These are phyloP conservation scores for Dipodascus albidus DNA, from an alignment of 805 yeast species.

Conservation along the genomic window DNA sequence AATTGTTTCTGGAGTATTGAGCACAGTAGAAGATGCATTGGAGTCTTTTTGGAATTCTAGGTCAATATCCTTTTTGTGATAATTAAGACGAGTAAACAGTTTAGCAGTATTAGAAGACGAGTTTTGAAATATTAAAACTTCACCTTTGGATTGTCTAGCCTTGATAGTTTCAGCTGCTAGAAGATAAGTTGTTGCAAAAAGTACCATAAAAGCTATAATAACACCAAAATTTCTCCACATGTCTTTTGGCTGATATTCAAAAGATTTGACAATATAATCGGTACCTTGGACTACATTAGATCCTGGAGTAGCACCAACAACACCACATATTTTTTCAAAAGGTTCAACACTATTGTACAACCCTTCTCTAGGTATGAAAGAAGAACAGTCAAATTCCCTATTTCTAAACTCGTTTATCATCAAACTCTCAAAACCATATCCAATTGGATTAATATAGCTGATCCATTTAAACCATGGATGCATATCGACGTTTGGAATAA, in stretches of 20 bases:
- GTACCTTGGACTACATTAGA: slow-evolving; percentile 44
- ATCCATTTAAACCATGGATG: slow-evolving; percentile 68
- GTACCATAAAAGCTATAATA: slow-evolving; percentile 39
- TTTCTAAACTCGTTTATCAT: slow-evolving; percentile 55
- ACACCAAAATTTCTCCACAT: slow-evolving; percentile 78
- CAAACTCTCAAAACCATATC: slow-evolving; percentile 50
- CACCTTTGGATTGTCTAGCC: slow-evolving; percentile 32
- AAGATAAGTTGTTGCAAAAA: slow-evolving; percentile 42
- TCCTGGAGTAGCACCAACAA: slow-evolving; percentile 52
- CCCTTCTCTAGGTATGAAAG: slow-evolving; percentile 50
- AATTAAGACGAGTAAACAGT: neutral
- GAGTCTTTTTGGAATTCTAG: neutral
- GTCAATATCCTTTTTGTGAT: slow-evolving; percentile 7
- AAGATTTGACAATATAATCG: slow-evolving; percentile 38
- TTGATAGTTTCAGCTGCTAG: neutral
- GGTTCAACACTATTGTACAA: slow-evolving; percentile 30
- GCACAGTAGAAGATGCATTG: slow-evolving; percentile 6
- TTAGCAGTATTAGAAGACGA: slow-evolving; percentile 30
- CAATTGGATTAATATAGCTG: slow-evolving; percentile 44
- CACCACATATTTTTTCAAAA: slow-evolving; percentile 41
- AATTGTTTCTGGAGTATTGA: slow-evolving; percentile 9
- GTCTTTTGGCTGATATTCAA: slow-evolving; percentile 42
- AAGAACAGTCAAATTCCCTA: slow-evolving; percentile 40
- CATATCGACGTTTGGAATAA: slow-evolving; percentile 49
- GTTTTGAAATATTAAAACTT: slow-evolving; percentile 42